Evolutionary conservation across 192 early-diverging fungal genomes (phyloP), one percentile per base, ranked within the genome.

Genomic region (Gaertneriomyces semiglobifer): DNA sequence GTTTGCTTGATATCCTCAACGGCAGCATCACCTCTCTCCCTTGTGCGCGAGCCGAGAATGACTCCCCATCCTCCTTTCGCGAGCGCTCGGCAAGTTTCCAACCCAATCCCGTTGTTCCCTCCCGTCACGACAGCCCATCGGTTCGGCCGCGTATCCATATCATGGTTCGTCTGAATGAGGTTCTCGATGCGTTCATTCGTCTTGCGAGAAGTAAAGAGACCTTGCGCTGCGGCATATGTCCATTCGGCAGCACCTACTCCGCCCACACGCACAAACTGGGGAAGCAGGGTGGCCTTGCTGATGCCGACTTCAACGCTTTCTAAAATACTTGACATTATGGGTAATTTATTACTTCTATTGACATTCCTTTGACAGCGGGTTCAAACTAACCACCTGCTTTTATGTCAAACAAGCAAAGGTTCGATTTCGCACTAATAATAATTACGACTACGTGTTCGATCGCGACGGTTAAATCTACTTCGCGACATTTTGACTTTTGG

Each of bases 61-160:
- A 75, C 71, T 12, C 68, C 41, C 12, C 50, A 51, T 4, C 60
- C 50, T 38, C 46, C 40, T 6, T 19, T 5, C 5, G 70, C 70
- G 0, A 75, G 25, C 45, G 44, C 46, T n/a, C 25, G 14, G 20
- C 19, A 33, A 3, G 74, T 69, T 0, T 66, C 52, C 44, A 42
- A 44, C 7, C 74, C 74, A 71, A 75, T 55, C 11, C 74, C 74
- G 14, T 58, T 41, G 20, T 42, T 57, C 11, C 41, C 70, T 11
- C 74, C 74, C 33, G 74, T 75, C 1, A 75, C 72, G n/a, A 75
- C 67, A 10, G 62, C 73, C 2, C 50, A n/a, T 18, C 50, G 50
- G 50, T 20, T 20, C 20, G 50, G 50, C 25, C 25, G 25, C 25
- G 25, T 33, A 33, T 33, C 25, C 25, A 33, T 33, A 2, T 33